phyloP scores from a whole-genome alignment of 768 basidiomycete species.

The Holtermannia corniformis region DNA sequence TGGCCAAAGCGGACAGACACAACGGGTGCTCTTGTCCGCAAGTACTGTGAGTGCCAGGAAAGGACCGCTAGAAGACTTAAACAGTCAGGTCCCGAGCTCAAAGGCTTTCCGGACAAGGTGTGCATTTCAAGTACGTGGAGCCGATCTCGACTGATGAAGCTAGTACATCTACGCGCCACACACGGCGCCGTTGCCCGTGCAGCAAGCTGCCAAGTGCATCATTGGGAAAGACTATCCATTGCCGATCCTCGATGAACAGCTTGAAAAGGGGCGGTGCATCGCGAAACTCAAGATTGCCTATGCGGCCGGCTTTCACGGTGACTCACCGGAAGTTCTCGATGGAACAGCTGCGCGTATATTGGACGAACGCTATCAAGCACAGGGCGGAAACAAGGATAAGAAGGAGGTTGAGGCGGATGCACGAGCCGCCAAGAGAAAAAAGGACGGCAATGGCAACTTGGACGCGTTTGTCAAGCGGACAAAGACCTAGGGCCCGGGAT shows the following conservation, averaged over 20 bases:
- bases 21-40: slow-evolving; percentile 38
- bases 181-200: slow-evolving; percentile 34
- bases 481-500: too few species aligned
- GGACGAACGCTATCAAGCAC: slow-evolving; percentile 16
- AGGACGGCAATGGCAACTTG: slow-evolving; percentile 10
- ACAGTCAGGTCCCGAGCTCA: slow-evolving; percentile 38
- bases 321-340: slow-evolving; percentile 34
- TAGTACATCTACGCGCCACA: slow-evolving; percentile 43
- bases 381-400: slow-evolving; percentile 2
- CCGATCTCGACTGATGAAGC: background rate
- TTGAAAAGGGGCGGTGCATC: slow-evolving; percentile 33
- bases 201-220: slow-evolving; percentile 39
- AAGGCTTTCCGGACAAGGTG: slow-evolving; percentile 43
- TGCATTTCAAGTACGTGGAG: background rate
- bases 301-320: slow-evolving; percentile 35
- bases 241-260: slow-evolving; percentile 41
- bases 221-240: slow-evolving; percentile 42
- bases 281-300: slow-evolving; percentile 40
- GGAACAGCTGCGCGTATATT: slow-evolving; percentile 31
- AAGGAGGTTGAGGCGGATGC: slow-evolving; percentile 13
- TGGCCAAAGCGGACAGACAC: slow-evolving; percentile 41
- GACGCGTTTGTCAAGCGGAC: slow-evolving; percentile 10
- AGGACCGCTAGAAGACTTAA: background rate
- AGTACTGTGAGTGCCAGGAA: slow-evolving; percentile 34
- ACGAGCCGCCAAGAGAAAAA: slow-evolving; percentile 12